Conservation (phyloP, 192 early-diverging fungal species). For the Entomortierella parvispora region DNA sequence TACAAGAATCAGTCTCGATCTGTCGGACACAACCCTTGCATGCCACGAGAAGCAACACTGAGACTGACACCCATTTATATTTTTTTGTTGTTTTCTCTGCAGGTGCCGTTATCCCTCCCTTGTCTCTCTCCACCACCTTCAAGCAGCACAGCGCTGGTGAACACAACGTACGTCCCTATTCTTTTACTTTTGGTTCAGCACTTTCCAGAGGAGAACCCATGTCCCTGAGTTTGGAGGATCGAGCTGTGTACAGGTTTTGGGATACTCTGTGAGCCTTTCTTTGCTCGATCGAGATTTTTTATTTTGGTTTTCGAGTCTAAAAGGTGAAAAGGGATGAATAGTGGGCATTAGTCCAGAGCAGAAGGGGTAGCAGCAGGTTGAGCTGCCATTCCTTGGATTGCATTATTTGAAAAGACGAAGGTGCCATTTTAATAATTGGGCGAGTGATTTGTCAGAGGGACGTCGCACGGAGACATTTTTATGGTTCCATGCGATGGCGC, state of each 20-base stretch:
- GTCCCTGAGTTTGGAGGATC: too few species aligned
- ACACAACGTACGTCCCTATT: slow-evolving; percentile 69
- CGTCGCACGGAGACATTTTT: too few species aligned
- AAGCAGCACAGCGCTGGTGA: slow-evolving; percentile 93
- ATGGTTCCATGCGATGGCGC: too few species aligned
- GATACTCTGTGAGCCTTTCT: neutral
- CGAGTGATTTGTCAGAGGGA: neutral
- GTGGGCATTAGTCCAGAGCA: too few species aligned
- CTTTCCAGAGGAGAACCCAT: neutral
- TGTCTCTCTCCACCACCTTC: slow-evolving; percentile 97
- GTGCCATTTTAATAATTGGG: neutral
- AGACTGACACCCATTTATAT: neutral
- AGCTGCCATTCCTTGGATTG: neutral
- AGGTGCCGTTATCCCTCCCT: slow-evolving; percentile 93
- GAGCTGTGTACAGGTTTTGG: neutral
- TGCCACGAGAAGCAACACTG: too few species aligned
- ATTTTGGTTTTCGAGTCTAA: too few species aligned
- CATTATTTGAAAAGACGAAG: neutral
- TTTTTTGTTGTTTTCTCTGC: neutral
- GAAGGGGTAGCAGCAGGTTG: neutral
- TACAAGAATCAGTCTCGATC: too few species aligned
- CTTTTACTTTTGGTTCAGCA: neutral
- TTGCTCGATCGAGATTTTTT: neutral
- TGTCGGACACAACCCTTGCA: too few species aligned
- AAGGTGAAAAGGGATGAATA: too few species aligned